Percentiles rank a stretch among this genome's conserved stretches.
Evolutionary conservation across 2,329 filamentous ascomycete species (phyloP).

Genomic region (Ceratocystis destructans): DNA sequence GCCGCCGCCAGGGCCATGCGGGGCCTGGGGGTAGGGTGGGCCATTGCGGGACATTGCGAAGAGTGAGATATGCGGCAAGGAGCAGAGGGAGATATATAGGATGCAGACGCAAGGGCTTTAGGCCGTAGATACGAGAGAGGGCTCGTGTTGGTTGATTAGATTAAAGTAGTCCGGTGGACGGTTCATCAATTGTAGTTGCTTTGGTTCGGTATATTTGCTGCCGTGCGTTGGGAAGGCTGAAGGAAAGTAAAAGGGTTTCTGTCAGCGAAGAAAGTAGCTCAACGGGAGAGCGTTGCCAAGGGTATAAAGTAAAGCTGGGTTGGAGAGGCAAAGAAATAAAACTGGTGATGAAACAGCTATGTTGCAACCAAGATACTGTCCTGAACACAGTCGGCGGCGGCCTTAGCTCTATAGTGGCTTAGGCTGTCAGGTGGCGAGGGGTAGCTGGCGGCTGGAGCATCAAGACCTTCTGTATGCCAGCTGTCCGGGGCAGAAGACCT

Average conservation of each 20-base stretch:
- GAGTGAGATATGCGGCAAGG: background rate
- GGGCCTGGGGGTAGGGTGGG: slow-evolving; percentile 19
- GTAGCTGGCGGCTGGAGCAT: background rate
- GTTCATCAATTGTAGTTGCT: background rate
- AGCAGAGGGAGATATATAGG: background rate
- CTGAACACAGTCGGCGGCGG: background rate
- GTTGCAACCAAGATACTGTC: background rate
- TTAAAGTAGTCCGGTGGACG: background rate
- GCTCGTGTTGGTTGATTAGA: background rate
- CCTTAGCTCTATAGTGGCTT: background rate
- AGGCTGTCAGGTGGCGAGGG: background rate
- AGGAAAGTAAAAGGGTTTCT: background rate
- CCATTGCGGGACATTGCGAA: slow-evolving; percentile 21
- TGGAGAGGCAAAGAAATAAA: background rate
- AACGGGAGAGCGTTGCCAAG: background rate
- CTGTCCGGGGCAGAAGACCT: background rate
- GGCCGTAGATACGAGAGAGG: background rate
- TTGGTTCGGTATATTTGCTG: background rate
- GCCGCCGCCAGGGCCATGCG: slow-evolving; percentile 9
- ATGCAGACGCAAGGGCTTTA: background rate
- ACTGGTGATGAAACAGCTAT: background rate
- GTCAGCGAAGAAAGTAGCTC: background rate
- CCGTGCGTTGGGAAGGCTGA: background rate
- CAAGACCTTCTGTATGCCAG: too few species aligned
- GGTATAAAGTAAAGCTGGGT: background rate